Percentiles rank a stretch among this genome's conserved stretches.
Evolutionary conservation across 1,284 basidiomycete genomes (phyloP).

Genomic region (Termitomyces sp.): DNA sequence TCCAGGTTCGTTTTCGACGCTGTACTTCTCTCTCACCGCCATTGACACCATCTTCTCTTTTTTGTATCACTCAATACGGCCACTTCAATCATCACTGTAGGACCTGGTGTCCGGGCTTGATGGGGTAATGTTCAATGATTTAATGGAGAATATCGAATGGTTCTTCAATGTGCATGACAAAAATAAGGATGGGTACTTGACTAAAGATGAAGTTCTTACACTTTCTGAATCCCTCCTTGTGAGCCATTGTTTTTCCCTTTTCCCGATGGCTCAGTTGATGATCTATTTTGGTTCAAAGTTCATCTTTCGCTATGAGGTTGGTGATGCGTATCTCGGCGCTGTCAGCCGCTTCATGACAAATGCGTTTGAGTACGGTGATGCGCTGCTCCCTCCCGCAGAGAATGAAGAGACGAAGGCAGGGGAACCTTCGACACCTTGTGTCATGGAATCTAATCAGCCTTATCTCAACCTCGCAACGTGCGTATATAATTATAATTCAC

Average conservation of each 20-base stretch:
- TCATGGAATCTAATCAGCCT: constrained; percentile 69
- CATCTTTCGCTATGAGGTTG: constrained; percentile 96
- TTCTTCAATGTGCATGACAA: constrained; percentile 97
- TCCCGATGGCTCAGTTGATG: neutral
- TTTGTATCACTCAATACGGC: neutral
- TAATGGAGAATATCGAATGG: constrained; percentile 99
- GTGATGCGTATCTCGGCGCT: constrained; percentile 94
- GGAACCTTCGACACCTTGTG: constrained; percentile 37
- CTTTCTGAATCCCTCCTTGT: constrained; percentile 92
- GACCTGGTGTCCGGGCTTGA: constrained; percentile 89
- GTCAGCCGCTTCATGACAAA: constrained; percentile 96
- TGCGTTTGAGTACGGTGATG: constrained; percentile 94
- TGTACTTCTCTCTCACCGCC: neutral
- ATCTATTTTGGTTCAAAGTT: constrained; percentile 49
- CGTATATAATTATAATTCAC: neutral
- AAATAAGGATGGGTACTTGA: constrained; percentile 90
- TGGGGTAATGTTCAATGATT: constrained; percentile 90
- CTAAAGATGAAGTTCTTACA: constrained; percentile 95
- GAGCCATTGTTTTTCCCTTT: constrained; percentile 23
- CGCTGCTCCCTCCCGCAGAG: constrained; percentile 53
- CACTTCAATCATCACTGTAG: constrained; percentile 34
- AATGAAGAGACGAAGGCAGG: constrained; percentile 24
- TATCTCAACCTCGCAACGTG: constrained; percentile 84
- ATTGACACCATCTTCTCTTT: constrained; percentile 10
- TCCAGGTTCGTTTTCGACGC: constrained; percentile 53